These are phyloP conservation scores for Psilocybe azurescens DNA, from an alignment of 768 basidiomycete genomes.

Conservation along the genomic window DNA sequence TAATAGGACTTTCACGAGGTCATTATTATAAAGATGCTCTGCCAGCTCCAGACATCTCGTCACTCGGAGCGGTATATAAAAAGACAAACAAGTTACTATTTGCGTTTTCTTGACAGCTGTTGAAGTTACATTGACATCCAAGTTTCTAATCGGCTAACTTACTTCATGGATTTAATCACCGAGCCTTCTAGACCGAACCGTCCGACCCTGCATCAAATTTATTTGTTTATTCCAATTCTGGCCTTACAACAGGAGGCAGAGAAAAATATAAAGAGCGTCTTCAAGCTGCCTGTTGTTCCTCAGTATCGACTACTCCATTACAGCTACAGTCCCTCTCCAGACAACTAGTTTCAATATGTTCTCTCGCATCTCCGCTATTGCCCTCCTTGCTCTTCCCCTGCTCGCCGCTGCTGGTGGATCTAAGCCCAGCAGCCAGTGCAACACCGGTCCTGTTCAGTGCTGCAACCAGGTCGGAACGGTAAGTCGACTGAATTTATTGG, in stretches of 20 bases:
- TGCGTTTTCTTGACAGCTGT: background rate
- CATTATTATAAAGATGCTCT: too few species aligned
- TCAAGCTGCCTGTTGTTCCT: background rate
- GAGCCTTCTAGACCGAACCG: background rate
- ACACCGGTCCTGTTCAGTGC: conserved; percentile 25
- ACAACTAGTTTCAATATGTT: conserved; percentile 16
- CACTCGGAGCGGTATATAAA: too few species aligned
- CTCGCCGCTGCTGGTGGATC: conserved; percentile 18
- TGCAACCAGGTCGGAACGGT: conserved; percentile 26
- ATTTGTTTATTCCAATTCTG: background rate
- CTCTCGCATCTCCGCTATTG: conserved; percentile 21
- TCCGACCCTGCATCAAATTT: background rate
- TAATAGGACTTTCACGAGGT: too few species aligned
- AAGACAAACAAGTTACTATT: background rate
- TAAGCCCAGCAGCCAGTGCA: conserved; percentile 21
- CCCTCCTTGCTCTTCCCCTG: conserved; percentile 26
- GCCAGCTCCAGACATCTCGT: too few species aligned
- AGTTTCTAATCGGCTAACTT: background rate
- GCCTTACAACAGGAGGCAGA: background rate
- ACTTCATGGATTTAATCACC: background rate
- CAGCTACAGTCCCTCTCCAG: background rate
- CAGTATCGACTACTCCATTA: background rate
- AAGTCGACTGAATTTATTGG: background rate
- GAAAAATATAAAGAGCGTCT: background rate
- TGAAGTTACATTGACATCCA: background rate